A percentile compares a stretch with the other conserved stretches of the same genome.
These are phyloP conservation scores for Pythium pyrilobum DNA, from an alignment of 352 stramenopile genomes.

Conservation along the genomic window DNA sequence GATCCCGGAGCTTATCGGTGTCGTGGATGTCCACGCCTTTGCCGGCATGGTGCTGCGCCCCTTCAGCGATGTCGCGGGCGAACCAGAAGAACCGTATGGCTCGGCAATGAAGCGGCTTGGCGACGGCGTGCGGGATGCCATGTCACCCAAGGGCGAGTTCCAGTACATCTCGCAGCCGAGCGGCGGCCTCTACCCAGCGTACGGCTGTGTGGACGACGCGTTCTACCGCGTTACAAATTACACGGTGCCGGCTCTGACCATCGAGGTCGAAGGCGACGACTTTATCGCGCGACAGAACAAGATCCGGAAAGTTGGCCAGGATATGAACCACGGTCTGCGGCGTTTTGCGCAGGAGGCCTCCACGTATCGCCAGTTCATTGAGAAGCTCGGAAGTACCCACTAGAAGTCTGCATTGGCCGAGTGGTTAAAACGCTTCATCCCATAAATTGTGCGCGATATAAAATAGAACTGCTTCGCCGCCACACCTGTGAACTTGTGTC, in stretches of 20 bases:
- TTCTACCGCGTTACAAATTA: slow-evolving; percentile 57
- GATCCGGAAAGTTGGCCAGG: slow-evolving; percentile 47
- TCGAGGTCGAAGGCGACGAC: slow-evolving; percentile 63
- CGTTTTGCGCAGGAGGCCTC: slow-evolving; percentile 53
- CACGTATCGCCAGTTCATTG: slow-evolving; percentile 36
- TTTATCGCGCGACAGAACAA: slow-evolving; percentile 57
- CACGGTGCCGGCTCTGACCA: slow-evolving; percentile 56
- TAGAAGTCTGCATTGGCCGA: no score
- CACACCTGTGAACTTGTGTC: no score
- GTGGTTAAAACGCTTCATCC: no score
- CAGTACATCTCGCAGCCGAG: slow-evolving; percentile 56
- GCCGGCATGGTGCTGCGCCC: slow-evolving; percentile 53
- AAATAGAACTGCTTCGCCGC: no score
- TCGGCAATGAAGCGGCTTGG: slow-evolving; percentile 41
- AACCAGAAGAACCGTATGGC: slow-evolving; percentile 41
- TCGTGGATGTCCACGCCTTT: slow-evolving; percentile 69
- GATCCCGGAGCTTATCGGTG: slow-evolving; percentile 34
- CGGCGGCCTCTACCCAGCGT: slow-evolving; percentile 54
- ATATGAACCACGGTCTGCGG: slow-evolving; percentile 51
- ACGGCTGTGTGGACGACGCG: slow-evolving; percentile 62
- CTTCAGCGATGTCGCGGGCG: slow-evolving; percentile 42
- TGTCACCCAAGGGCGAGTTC: slow-evolving; percentile 28
- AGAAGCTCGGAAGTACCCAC: slow-evolving; percentile 14
- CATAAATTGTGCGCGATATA: no score
- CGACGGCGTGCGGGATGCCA: slow-evolving; percentile 37